Conservation (phyloP, 2,329 filamentous ascomycete species). For the Lachnellula suecica region DNA sequence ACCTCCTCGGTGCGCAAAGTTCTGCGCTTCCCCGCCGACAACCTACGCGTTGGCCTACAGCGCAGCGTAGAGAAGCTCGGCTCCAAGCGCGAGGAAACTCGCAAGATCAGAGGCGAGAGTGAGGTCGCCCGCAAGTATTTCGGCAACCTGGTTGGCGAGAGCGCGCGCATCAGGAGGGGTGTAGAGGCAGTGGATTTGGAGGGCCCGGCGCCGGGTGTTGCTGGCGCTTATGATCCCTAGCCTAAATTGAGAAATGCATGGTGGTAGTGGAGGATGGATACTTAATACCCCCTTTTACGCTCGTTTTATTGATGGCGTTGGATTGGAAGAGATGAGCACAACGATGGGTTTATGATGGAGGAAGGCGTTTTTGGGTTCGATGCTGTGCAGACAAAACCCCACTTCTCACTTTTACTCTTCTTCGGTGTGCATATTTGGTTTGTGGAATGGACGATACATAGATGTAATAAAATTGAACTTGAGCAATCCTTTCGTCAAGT, state of each 20-base stretch:
- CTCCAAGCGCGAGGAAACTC: constrained; percentile 75
- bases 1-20: constrained; percentile 84
- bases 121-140: constrained; percentile 91
- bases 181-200: constrained; percentile 35
- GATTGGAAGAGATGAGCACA: not conserved
- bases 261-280: no score
- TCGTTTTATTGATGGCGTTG: not conserved
- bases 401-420: no score
- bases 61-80: constrained; percentile 83
- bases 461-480: not conserved
- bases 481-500: not conserved
- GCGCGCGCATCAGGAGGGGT: constrained; percentile 46
- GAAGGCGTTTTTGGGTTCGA: not conserved
- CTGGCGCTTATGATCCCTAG: constrained; percentile 31
- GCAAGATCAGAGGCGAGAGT: constrained; percentile 78
- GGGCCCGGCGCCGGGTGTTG: constrained; percentile 33
- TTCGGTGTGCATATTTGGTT: not conserved
- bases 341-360: not conserved
- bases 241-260: not conserved
- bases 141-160: constrained; percentile 73
- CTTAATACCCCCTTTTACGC: no score
- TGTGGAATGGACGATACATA: not conserved
- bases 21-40: constrained; percentile 82
- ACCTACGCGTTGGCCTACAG: constrained; percentile 79
- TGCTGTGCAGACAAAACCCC: not conserved